phyloP scores from a whole-genome alignment of 1,284 basidiomycete species.

The Trichosporon asahii region DNA sequence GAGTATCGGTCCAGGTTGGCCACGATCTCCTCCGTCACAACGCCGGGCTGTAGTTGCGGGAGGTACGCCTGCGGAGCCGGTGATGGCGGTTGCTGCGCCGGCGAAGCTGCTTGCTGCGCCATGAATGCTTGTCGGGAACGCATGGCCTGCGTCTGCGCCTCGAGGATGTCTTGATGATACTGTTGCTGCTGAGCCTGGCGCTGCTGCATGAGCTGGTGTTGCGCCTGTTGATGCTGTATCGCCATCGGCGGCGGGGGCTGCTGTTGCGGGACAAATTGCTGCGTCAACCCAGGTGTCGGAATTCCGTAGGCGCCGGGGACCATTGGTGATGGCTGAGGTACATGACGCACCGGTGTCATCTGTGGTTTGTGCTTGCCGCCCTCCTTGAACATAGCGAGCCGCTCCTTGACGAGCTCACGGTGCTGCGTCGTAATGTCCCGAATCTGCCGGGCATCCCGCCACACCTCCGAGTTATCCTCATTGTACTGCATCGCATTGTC shows the following conservation, averaged over 20 bases:
- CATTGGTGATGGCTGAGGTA: constrained; percentile 1
- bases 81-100: constrained; percentile 7
- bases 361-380: not conserved
- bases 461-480: constrained; percentile 77
- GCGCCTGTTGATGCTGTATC: not conserved
- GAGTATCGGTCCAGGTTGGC: constrained; percentile 43
- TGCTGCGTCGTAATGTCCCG: constrained; percentile 17
- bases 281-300: constrained; percentile 11
- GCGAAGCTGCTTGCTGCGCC: not conserved
- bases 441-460: constrained; percentile 70
- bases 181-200: constrained; percentile 6
- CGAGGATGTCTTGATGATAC: constrained; percentile 4
- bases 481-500: constrained; percentile 89
- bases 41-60: constrained; percentile 41
- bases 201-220: not conserved
- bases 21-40: constrained; percentile 47
- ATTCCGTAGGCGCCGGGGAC: not conserved
- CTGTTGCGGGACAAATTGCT: constrained; percentile 6
- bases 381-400: constrained; percentile 14
- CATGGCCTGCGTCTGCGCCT: constrained; percentile 4
- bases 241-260: not conserved
- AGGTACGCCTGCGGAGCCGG: constrained; percentile 24
- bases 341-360: constrained; percentile 9
- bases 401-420: constrained; percentile 21
- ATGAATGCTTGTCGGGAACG: not conserved